Evolutionary conservation across 805 yeast genomes (phyloP).

Genomic region (Groenewaldozyma salmanticensis): DNA sequence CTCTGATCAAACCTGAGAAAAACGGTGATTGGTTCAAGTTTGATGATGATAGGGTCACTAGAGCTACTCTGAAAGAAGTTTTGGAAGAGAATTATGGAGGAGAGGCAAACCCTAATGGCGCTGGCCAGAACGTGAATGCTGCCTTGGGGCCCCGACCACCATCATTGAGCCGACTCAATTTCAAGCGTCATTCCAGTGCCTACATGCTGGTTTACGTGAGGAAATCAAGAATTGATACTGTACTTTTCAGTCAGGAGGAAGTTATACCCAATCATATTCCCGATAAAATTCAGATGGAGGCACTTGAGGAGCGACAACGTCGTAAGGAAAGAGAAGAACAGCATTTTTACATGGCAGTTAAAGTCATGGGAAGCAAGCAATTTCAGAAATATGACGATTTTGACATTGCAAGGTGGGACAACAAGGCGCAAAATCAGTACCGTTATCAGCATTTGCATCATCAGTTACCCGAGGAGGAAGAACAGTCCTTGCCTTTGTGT

Average conservation of each 20-base stretch:
- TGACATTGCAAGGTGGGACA: slow-evolving; percentile 63
- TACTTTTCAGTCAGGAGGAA: slow-evolving; percentile 51
- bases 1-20: slow-evolving; percentile 74
- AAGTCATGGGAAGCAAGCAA: slow-evolving; percentile 43
- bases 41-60: slow-evolving; percentile 92
- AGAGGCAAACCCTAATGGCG: slow-evolving; percentile 30
- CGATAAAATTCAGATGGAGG: slow-evolving; percentile 53
- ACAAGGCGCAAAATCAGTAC: slow-evolving; percentile 12
- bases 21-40: slow-evolving; percentile 76
- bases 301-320: slow-evolving; percentile 41
- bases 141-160: slow-evolving; percentile 2
- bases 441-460: background rate
- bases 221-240: slow-evolving; percentile 43
- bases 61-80: slow-evolving; percentile 74
- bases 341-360: slow-evolving; percentile 50
- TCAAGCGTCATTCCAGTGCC: slow-evolving; percentile 84
- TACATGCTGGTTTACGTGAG: slow-evolving; percentile 93
- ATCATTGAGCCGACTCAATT: slow-evolving; percentile 33
- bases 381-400: slow-evolving; percentile 60
- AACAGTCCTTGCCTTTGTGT: slow-evolving; percentile 38
- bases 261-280: slow-evolving; percentile 65
- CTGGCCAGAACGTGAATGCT: slow-evolving; percentile 1
- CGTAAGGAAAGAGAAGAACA: slow-evolving; percentile 62
- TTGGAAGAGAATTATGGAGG: slow-evolving; percentile 91
- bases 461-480: slow-evolving; percentile 16